Percentiles rank a stretch among this genome's conserved stretches.
These are phyloP conservation scores for Stereum hirsutum DNA, from an alignment of 1,284 basidiomycete genomes.

Conservation along the genomic window DNA sequence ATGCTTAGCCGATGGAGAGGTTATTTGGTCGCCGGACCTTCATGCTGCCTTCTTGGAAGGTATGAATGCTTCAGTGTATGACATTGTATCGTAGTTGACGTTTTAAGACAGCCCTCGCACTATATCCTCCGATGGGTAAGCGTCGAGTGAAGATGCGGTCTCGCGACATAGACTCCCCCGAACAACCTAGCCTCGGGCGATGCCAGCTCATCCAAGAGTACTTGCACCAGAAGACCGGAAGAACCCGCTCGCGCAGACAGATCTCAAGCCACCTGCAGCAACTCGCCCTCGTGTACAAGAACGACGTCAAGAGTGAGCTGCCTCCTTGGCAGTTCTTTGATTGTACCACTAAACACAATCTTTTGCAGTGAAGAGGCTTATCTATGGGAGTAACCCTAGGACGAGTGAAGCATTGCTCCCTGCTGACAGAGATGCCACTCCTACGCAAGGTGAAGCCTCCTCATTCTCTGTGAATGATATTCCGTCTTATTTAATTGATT, in stretches of 20 bases:
- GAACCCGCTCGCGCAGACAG: constrained; percentile 13
- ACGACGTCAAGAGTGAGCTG: constrained; percentile 10
- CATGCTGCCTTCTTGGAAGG: constrained; percentile 11
- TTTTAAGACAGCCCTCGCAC: constrained; percentile 8
- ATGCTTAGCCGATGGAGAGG: constrained; percentile 11
- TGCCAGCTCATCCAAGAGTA: constrained; percentile 14
- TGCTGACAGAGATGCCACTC: not conserved
- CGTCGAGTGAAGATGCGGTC: constrained; percentile 7
- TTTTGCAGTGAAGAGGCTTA: not conserved
- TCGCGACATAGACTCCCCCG: not conserved
- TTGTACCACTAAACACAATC: not conserved
- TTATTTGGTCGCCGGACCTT: constrained; percentile 12
- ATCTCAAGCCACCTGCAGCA: constrained; percentile 13
- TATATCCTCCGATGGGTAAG: constrained; percentile 12
- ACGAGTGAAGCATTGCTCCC: too few relatives aligned
- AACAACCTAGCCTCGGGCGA: constrained; percentile 9
- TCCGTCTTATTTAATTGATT: not conserved
- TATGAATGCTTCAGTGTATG: constrained; percentile 6
- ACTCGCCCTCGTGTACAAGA: constrained; percentile 8
- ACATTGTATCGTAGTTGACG: not conserved
- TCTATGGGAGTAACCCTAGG: not conserved
- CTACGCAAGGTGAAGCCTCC: not conserved
- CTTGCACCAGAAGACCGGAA: constrained; percentile 12
- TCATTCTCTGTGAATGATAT: not conserved
- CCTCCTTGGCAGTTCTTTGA: not conserved